phyloP scores from a whole-genome alignment of 176 grass and related monocot genomes.

The Raddia guianensis region DNA sequence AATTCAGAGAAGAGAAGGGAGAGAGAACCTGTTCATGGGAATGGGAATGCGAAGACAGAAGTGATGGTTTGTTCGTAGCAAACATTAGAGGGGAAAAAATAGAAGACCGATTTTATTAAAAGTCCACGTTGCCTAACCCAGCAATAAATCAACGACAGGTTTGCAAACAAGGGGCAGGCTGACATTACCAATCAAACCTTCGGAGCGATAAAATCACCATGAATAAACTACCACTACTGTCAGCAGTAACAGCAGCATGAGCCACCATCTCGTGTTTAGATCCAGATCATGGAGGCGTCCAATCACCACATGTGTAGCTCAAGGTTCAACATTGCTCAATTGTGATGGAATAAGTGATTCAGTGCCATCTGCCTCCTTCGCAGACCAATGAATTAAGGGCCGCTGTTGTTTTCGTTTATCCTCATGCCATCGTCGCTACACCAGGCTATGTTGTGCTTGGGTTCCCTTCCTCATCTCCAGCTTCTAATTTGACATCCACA shows the following conservation, averaged over 20 bases:
- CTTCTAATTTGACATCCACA: slow-evolving; percentile 30
- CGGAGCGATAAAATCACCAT: neutral
- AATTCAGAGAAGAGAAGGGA: no score
- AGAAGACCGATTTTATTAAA: no score
- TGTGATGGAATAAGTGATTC: neutral
- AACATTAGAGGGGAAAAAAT: no score
- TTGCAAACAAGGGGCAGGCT: neutral
- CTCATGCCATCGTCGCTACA: neutral
- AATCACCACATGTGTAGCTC: slow-evolving; percentile 15
- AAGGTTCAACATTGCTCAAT: slow-evolving; percentile 20
- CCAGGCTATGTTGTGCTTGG: slow-evolving; percentile 1
- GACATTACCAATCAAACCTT: neutral
- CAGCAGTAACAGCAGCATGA: slow-evolving; percentile 6
- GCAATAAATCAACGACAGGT: neutral
- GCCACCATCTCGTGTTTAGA: slow-evolving; percentile 15
- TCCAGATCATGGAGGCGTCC: slow-evolving; percentile 17
- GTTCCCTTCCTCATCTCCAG: slow-evolving; percentile 19
- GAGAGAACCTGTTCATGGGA: no score
- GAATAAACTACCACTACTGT: neutral
- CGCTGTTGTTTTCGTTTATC: slow-evolving; percentile 4
- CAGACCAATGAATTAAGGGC: neutral
- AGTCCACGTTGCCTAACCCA: neutral
- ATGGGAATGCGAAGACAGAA: no score
- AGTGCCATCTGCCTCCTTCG: neutral
- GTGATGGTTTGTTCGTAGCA: no score